Conservation (phyloP, 495 filamentous ascomycete species). For the Pyrenopolyporus hunteri region DNA sequence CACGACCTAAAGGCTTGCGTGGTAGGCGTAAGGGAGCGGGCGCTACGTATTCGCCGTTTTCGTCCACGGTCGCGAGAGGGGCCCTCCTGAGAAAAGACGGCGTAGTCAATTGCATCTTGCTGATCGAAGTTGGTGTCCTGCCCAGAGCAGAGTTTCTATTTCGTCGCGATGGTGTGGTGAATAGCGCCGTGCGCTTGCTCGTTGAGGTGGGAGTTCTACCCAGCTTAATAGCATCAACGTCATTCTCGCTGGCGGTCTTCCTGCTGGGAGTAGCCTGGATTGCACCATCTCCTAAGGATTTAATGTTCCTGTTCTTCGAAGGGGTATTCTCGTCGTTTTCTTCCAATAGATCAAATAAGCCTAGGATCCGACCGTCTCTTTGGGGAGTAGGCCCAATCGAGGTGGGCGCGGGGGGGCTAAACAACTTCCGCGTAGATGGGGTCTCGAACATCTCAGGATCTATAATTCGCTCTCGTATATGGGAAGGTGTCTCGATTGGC, state of each 20-base stretch:
- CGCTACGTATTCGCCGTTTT: slow-evolving; percentile 54
- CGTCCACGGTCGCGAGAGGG: slow-evolving; percentile 50
- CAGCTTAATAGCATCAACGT: slow-evolving; percentile 45
- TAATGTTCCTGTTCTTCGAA: slow-evolving; percentile 26
- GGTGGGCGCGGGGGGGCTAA: slow-evolving; percentile 62
- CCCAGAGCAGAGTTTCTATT: slow-evolving; percentile 39
- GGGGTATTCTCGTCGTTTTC: slow-evolving; percentile 60
- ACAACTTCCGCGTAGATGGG: slow-evolving; percentile 63
- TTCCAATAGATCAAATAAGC: slow-evolving; percentile 86
- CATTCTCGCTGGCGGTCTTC: slow-evolving; percentile 34
- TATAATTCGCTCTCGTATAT: slow-evolving; percentile 46
- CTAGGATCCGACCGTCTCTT: slow-evolving; percentile 82
- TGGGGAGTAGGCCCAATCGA: slow-evolving; percentile 88
- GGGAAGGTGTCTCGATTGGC: slow-evolving; percentile 22
- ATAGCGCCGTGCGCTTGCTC: slow-evolving; percentile 66
- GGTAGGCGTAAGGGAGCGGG: slow-evolving; percentile 61
- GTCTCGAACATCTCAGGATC: slow-evolving; percentile 58
- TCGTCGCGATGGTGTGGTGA: slow-evolving; percentile 65
- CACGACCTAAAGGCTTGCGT: slow-evolving; percentile 69
- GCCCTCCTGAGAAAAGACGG: slow-evolving; percentile 76
- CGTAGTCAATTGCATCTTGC: slow-evolving; percentile 64
- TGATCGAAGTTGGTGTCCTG: slow-evolving; percentile 55
- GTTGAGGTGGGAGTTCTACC: slow-evolving; percentile 67
- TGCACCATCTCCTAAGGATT: slow-evolving; percentile 11
- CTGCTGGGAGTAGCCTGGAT: slow-evolving; percentile 50